Evolutionary conservation across 495 filamentous ascomycete genomes (phyloP).

Genomic region (Aspergillus ellipticus): DNA sequence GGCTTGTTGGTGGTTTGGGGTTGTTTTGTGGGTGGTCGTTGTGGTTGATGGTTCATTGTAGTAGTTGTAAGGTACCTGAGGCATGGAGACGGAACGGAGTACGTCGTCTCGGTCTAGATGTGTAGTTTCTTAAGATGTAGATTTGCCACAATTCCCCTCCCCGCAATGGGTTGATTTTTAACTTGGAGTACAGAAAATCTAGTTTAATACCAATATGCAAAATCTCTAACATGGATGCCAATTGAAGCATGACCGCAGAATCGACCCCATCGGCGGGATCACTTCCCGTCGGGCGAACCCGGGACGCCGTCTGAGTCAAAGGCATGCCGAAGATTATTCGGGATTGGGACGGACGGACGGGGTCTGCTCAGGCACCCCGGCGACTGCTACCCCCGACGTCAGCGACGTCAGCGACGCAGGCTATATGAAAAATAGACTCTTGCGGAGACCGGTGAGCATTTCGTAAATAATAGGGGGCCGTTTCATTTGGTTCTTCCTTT

Average conservation of each 20-base stretch:
- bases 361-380: no score
- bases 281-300: conserved; percentile 6
- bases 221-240: not conserved
- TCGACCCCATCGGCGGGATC: not conserved
- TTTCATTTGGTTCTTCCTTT: no score
- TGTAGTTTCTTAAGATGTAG: not conserved
- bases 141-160: no score
- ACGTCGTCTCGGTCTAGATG: no score
- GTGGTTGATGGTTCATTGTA: not conserved
- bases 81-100: no score
- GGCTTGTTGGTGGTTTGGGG: conserved; percentile 4
- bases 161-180: no score
- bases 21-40: not conserved
- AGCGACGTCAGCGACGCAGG: not conserved
- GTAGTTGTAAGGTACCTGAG: no score
- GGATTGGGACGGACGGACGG: no score
- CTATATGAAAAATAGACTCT: not conserved
- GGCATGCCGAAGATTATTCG: conserved; percentile 10
- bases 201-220: not conserved
- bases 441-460: not conserved
- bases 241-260: not conserved
- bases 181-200: no score
- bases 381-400: not conserved
- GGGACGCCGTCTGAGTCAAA: conserved; percentile 11
- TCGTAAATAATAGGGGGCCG: no score